Base-by-base conservation (phyloP, 306 rosid genomes). In the Dalbergia cochinchinensis region DNA sequence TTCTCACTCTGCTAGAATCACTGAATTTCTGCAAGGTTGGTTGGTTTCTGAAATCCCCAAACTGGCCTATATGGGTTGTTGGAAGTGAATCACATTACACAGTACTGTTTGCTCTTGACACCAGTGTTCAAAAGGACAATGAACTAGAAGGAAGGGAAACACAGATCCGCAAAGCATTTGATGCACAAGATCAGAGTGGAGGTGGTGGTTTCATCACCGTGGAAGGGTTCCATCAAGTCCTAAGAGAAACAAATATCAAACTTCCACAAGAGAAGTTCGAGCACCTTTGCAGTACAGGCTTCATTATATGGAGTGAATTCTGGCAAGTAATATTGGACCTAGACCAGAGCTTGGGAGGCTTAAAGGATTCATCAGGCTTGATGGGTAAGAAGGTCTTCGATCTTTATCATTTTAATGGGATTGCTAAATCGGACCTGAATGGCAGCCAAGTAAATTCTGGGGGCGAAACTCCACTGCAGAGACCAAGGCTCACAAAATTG, bases 381-480 rank as follows among this genome's bases (percentile, higher is more conserved):
- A 95, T 93, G 99, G 99, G 99, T 79, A 91, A 89, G 88, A 95
- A 93, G 83, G 94, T 93, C 19, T 95, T 95, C 53, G 96, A 91
- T 48, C 96, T 93, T 12, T 95, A 85, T 81, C 99, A 95, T 86
- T 95, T 95, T 85, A 95, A 93, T 55, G 99, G 99, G 79, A 95
- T 95, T 76, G 99, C 99, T 19, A 95, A 95, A 82, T 95, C 99
- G 5, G 99, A 93, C 79, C 65, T 89, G 80, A 95, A 93, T 79
- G 96, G 96, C 16, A 86, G 90, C 85, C 99, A 88, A 66, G 65
- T 79, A 65, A 81, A 62, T 20, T 26, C 54, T 10, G 87, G 90
- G 61, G 90, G 90, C 6, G 97, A 91, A 74, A 91, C 86, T 77
- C 91, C 97, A 12, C 72, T 83, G 6, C 98, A 91, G 82, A 88